phyloP scores from a whole-genome alignment of 2,329 filamentous ascomycete genomes.

The Arthroderma uncinatum region DNA sequence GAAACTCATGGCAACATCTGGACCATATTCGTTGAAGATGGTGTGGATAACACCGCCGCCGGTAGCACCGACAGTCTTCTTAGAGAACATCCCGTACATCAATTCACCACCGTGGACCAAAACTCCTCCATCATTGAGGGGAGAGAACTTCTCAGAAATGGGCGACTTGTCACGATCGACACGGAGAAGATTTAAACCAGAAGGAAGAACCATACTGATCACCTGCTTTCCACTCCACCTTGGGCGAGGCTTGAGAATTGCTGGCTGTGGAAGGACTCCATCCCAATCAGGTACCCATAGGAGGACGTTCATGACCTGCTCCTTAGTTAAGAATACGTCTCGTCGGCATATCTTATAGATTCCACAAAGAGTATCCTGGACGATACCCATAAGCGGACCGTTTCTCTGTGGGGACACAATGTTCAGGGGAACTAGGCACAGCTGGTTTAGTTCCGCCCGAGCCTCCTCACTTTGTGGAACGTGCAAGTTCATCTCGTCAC shows the following conservation, averaged over 20 bases:
- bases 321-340: constrained; percentile 80
- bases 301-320: constrained; percentile 92
- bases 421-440: constrained; percentile 96
- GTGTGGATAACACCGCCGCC: constrained; percentile 88
- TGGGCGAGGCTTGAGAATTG: constrained; percentile 84
- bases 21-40: constrained; percentile 88
- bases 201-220: constrained; percentile 81
- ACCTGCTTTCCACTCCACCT: constrained; percentile 98
- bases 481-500: constrained; percentile 99
- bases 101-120: constrained; percentile 79
- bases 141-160: constrained; percentile 44
- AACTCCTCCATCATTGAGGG: constrained; percentile 64
- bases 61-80: constrained; percentile 87
- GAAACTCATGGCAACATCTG: constrained; percentile 78
- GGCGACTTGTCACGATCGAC: constrained; percentile 50
- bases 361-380: constrained; percentile 93
- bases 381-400: constrained; percentile 96
- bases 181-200: constrained; percentile 67
- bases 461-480: constrained; percentile 97
- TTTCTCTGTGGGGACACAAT: constrained; percentile 98
- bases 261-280: constrained; percentile 80
- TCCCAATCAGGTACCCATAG: constrained; percentile 98
- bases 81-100: constrained; percentile 79
- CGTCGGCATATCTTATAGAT: constrained; percentile 93
- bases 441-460: constrained; percentile 80